Percentiles rank a stretch among this genome's conserved stretches.
phyloP scores from a whole-genome alignment of 139 green algal genomes.

The Chlamydomonas schloesseri region DNA sequence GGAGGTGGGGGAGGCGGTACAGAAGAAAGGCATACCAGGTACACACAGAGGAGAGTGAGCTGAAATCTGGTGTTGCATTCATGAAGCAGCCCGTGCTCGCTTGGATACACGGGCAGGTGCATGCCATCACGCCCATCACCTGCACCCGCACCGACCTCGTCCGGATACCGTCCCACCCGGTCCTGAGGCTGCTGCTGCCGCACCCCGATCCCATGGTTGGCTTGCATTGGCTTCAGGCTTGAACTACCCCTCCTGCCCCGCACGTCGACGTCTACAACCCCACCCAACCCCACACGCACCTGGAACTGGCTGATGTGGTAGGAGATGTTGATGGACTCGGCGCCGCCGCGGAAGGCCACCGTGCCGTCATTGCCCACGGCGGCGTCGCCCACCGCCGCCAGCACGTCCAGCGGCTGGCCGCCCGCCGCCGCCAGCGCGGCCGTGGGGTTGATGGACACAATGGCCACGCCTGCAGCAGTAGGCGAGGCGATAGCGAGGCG shows the following conservation, averaged over 20 bases:
- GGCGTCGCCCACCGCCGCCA: slow-evolving; percentile 14
- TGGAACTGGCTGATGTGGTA: slow-evolving; percentile 32
- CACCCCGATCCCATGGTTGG: too few species aligned
- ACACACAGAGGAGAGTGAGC: too few species aligned
- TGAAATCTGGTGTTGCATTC: too few species aligned
- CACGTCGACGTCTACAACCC: background rate
- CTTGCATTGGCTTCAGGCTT: too few species aligned
- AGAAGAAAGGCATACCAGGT: too few species aligned
- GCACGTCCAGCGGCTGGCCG: slow-evolving; percentile 18
- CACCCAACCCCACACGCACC: background rate
- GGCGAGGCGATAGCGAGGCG: background rate
- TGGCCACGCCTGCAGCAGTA: slow-evolving; percentile 20
- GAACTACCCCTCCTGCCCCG: background rate
- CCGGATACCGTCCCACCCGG: too few species aligned
- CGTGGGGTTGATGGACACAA: slow-evolving; percentile 30
- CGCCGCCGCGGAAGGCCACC: slow-evolving; percentile 6
- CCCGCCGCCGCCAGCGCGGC: background rate
- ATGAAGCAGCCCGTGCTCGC: too few species aligned
- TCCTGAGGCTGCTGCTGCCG: too few species aligned
- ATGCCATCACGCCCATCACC: too few species aligned
- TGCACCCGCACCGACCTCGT: too few species aligned
- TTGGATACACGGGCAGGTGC: too few species aligned
- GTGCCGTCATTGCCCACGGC: slow-evolving; percentile 41
- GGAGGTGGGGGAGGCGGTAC: too few species aligned
- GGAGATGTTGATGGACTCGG: slow-evolving; percentile 30